Conservation (phyloP, 306 rosid genomes). For the Trichosanthes cucumerina region DNA sequence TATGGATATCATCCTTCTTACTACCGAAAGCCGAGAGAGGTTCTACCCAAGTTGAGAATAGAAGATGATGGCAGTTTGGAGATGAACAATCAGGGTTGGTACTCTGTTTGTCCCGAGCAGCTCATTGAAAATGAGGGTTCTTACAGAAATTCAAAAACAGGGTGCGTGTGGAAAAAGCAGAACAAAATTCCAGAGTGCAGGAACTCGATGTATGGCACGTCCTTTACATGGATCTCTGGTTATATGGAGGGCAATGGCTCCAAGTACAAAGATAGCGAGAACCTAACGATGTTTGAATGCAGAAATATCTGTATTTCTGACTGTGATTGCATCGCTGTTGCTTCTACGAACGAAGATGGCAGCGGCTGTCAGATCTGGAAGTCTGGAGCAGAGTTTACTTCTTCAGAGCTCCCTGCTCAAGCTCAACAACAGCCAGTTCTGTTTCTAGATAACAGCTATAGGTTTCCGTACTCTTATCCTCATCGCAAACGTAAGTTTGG, state of each 20-base stretch:
- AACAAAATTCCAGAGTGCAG: not conserved
- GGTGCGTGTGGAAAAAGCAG: slow-evolving; percentile 4
- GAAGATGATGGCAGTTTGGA: not conserved
- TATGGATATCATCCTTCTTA: not conserved
- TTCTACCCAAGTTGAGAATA: slow-evolving; percentile 2
- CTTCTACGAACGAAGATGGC: slow-evolving; percentile 1
- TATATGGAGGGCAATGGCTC: not conserved
- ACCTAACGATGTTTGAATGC: slow-evolving; percentile 6
- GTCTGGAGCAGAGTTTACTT: not conserved
- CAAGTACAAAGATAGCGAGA: not conserved
- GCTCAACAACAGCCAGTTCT: too few species aligned
- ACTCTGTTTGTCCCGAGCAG: too few species aligned
- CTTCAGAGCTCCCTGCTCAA: too few species aligned
- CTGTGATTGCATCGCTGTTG: slow-evolving; percentile 14
- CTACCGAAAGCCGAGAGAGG: not conserved
- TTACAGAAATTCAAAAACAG: not conserved
- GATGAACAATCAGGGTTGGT: not conserved
- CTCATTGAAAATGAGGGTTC: too few species aligned
- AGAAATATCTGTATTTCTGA: not conserved
- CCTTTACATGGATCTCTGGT: too few species aligned
- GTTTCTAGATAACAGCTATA: too few species aligned
- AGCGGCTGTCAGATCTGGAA: slow-evolving; percentile 18
- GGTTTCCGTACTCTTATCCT: too few species aligned
- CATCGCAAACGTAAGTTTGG: too few species aligned
- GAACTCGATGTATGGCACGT: not conserved